These are phyloP conservation scores for Coelastrella sp. DNA, from an alignment of 139 green algal species.

Conservation along the genomic window DNA sequence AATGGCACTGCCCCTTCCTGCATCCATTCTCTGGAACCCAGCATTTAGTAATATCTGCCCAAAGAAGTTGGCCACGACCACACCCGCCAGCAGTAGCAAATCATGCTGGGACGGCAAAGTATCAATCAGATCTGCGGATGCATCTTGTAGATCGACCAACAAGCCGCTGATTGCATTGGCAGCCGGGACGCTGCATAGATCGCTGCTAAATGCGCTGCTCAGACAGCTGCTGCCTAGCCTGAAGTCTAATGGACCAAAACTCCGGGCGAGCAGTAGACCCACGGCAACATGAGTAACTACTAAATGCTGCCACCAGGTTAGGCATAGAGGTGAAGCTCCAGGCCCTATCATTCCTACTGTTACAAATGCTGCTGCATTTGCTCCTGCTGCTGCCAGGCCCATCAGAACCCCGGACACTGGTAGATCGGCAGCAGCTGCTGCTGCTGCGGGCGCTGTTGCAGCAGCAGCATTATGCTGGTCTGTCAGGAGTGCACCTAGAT, in stretches of 20 bases:
- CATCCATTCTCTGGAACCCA: conserved; percentile 27
- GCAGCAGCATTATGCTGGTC: not conserved
- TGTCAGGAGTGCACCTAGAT: not conserved
- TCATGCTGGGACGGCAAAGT: conserved; percentile 1
- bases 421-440: conserved; percentile 6
- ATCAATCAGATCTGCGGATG: not conserved
- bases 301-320: conserved; percentile 23
- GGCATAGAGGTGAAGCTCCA: not conserved
- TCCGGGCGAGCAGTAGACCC: not conserved
- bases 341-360: conserved; percentile 18
- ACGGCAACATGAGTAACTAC: conserved; percentile 27
- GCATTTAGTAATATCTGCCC: conserved; percentile 13
- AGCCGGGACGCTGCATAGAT: not conserved
- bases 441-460: not conserved
- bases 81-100: not conserved
- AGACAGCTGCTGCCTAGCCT: not conserved
- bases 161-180: not conserved
- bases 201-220: not conserved
- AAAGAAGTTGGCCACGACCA: conserved; percentile 8
- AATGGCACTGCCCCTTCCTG: not conserved
- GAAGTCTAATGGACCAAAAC: not conserved
- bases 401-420: conserved; percentile 2
- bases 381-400: conserved; percentile 28
- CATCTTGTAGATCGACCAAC: not conserved
- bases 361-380: conserved; percentile 37